Percentiles rank a stretch among this genome's conserved stretches.
Conservation (phyloP, 352 stramenopile species). For the Globisporangium barbulae region DNA sequence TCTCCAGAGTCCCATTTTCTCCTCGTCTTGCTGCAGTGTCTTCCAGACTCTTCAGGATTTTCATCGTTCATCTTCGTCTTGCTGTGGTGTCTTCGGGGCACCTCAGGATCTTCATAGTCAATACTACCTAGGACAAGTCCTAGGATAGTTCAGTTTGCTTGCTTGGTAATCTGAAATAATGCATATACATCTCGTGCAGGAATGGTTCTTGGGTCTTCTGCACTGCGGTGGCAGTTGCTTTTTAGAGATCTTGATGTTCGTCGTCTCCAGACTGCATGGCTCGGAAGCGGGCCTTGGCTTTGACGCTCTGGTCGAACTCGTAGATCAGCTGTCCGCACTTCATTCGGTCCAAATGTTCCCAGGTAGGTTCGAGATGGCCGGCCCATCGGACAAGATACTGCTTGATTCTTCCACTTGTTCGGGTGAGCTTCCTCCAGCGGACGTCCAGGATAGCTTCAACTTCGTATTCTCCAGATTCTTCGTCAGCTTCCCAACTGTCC, state of each 20-base stretch:
- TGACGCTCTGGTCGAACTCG: neutral
- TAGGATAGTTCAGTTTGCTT: no score
- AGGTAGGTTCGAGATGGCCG: neutral
- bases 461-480: constrained; percentile 14
- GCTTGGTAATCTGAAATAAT: neutral
- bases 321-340: neutral
- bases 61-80: no score
- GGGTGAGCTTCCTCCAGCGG: neutral
- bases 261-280: neutral
- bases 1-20: no score
- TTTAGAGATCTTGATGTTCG: neutral
- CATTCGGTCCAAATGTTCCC: neutral
- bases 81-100: no score
- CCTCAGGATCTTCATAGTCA: no score
- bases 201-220: neutral
- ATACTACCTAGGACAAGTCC: no score
- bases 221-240: neutral
- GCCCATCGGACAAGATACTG: constrained; percentile 15
- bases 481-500: constrained; percentile 20
- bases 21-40: no score
- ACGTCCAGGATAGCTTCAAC: constrained; percentile 18
- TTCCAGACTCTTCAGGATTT: no score
- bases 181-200: neutral
- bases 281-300: neutral
- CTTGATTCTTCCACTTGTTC: neutral